phyloP scores from a whole-genome alignment of 345 rosid genomes.

The Noccaea caerulescens region DNA sequence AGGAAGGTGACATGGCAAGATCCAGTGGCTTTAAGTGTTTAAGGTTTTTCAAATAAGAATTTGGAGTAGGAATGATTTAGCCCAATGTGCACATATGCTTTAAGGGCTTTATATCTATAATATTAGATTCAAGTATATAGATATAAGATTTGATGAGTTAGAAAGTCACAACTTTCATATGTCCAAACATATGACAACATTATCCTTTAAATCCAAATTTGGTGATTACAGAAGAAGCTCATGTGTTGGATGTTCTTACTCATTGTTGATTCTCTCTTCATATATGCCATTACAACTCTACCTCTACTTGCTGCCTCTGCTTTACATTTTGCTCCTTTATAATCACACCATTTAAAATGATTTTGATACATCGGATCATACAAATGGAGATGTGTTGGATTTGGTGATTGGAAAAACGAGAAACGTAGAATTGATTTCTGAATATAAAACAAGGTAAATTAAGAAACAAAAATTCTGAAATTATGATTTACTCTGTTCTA shows the following conservation, averaged over 20 bases:
- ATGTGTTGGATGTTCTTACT: neutral
- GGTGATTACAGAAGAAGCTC: conserved; percentile 7
- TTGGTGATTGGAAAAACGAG: neutral
- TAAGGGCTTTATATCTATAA: neutral
- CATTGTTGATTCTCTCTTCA: neutral
- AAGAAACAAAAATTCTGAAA: neutral
- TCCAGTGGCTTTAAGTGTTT: conserved; percentile 82
- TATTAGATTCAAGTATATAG: neutral
- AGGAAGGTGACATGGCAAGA: conserved; percentile 98
- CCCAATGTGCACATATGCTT: conserved; percentile 36
- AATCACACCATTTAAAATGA: too few relatives aligned
- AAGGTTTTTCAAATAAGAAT: conserved; percentile 27
- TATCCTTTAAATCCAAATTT: conserved; percentile 12
- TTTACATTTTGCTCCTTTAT: too few relatives aligned
- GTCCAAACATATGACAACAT: conserved; percentile 2
- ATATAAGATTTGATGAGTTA: conserved; percentile 1
- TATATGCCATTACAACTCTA: neutral
- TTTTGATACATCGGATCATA: too few relatives aligned
- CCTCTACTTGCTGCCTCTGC: too few relatives aligned
- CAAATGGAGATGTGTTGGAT: neutral
- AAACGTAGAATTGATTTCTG: neutral
- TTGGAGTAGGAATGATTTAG: conserved; percentile 22
- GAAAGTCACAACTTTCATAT: neutral
- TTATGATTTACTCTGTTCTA: neutral
- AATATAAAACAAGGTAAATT: neutral